Evolutionary conservation across 2,329 filamentous ascomycete genomes (phyloP).

Genomic region (Calonectria pseudoreteaudii): DNA sequence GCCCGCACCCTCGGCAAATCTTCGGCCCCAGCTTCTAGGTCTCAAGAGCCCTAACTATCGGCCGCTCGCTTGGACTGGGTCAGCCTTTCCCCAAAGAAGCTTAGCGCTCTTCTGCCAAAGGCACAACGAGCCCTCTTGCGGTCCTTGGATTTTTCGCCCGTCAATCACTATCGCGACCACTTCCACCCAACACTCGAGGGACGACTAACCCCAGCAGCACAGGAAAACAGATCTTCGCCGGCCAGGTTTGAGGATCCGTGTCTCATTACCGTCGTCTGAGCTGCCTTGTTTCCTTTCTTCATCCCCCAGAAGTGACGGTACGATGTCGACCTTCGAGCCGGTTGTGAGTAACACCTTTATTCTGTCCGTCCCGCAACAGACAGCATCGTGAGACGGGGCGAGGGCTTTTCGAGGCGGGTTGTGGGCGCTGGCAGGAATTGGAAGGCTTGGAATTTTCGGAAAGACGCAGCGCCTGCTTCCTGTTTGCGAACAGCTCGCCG

Average conservation of each 20-base stretch:
- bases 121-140: slow-evolving; percentile 55
- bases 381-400: slow-evolving; percentile 35
- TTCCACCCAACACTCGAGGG: slow-evolving; percentile 52
- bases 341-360: slow-evolving; percentile 68
- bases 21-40: slow-evolving; percentile 50
- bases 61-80: slow-evolving; percentile 50
- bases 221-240: slow-evolving; percentile 54
- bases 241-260: slow-evolving; percentile 52
- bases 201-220: slow-evolving; percentile 58
- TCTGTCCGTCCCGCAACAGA: slow-evolving; percentile 14
- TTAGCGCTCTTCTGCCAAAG: slow-evolving; percentile 51
- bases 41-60: slow-evolving; percentile 54
- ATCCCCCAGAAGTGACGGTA: slow-evolving; percentile 51
- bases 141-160: slow-evolving; percentile 55
- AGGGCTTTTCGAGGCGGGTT: slow-evolving; percentile 23
- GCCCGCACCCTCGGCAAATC: slow-evolving; percentile 42
- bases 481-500: slow-evolving; percentile 11
- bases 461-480: slow-evolving; percentile 24
- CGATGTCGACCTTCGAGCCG: slow-evolving; percentile 78
- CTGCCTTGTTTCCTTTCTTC: slow-evolving; percentile 49
- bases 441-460: slow-evolving; percentile 29
- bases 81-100: slow-evolving; percentile 45
- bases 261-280: slow-evolving; percentile 49
- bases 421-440: slow-evolving; percentile 34
- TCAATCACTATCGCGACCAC: slow-evolving; percentile 55